phyloP scores from a whole-genome alignment of 441 rosid species.

The Corymbia citriodora region DNA sequence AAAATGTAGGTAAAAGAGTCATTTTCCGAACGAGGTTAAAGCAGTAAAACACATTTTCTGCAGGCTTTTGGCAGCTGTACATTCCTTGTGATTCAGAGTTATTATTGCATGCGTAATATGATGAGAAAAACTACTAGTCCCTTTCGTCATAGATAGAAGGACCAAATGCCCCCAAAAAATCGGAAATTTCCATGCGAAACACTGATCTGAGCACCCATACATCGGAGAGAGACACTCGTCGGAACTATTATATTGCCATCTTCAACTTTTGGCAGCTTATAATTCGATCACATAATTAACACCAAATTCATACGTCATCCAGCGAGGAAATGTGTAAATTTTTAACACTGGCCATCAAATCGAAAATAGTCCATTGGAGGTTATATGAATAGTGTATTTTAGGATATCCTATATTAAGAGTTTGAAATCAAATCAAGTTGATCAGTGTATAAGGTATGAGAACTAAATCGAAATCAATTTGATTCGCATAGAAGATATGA shows the following conservation, averaged over 20 bases:
- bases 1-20: neutral
- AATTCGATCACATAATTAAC: neutral
- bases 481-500: neutral
- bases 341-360: neutral
- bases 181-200: neutral
- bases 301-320: neutral
- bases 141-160: neutral
- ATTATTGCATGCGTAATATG: neutral
- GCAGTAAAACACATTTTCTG: neutral
- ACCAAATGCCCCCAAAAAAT: neutral
- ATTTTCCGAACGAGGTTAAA: neutral
- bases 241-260: neutral
- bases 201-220: neutral
- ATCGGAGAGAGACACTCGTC: neutral
- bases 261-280: neutral
- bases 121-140: neutral
- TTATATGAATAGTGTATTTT: neutral
- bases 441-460: neutral
- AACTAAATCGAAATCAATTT: neutral
- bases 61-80: neutral
- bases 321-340: neutral
- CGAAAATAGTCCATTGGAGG: neutral
- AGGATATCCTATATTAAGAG: neutral
- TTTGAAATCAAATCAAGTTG: neutral
- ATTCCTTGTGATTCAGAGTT: neutral